phyloP scores from a whole-genome alignment of 2,329 filamentous ascomycete species.

The Aspergillus fijiensis region DNA sequence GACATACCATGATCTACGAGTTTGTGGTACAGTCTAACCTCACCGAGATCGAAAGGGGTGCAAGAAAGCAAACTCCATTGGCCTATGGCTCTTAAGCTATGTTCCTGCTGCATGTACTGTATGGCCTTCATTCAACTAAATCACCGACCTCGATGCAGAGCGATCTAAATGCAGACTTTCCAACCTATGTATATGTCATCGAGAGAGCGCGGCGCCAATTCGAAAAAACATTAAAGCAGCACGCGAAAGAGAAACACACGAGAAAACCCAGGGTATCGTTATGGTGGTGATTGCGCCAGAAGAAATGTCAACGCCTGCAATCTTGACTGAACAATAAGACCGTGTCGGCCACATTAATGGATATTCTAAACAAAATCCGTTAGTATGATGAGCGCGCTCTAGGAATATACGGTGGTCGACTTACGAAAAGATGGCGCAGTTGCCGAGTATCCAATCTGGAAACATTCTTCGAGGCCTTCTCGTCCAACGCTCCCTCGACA shows the following conservation, averaged over 20 bases:
- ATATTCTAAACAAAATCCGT: background rate
- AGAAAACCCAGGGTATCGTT: background rate
- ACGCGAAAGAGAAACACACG: background rate
- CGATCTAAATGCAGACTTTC: background rate
- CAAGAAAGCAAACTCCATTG: background rate
- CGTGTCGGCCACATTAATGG: background rate
- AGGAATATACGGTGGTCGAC: constrained; percentile 9
- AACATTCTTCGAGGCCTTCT: constrained; percentile 66
- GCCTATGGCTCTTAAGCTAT: background rate
- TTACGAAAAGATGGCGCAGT: constrained; percentile 67
- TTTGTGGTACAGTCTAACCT: too few species aligned
- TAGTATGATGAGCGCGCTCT: background rate
- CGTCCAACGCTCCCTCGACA: constrained; percentile 77
- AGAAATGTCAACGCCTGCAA: background rate
- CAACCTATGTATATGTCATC: background rate
- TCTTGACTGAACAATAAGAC: background rate
- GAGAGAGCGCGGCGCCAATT: background rate
- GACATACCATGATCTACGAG: too few species aligned
- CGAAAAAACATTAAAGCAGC: background rate
- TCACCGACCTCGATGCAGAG: background rate
- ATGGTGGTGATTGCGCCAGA: background rate
- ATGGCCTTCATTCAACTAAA: background rate
- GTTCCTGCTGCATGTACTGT: background rate
- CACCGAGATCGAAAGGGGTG: too few species aligned
- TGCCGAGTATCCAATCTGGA: constrained; percentile 66